These are phyloP conservation scores for Suillus occidentalis DNA, from an alignment of 768 basidiomycete genomes.

Conservation along the genomic window DNA sequence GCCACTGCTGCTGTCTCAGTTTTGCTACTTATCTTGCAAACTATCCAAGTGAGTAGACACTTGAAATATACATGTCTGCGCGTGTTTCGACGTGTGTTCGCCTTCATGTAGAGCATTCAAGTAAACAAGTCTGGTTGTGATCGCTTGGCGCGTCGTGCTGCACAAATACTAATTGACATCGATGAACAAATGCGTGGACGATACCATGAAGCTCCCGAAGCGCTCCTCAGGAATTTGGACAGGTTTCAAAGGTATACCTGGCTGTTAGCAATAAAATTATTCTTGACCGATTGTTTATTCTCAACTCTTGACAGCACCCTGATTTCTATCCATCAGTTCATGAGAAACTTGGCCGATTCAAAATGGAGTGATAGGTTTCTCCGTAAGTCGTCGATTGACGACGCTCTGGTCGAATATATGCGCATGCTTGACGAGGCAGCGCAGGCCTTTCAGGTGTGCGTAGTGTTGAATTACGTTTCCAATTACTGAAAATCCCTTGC, in stretches of 20 bases:
- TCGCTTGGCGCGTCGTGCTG: constrained; percentile 40
- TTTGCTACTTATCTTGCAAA: constrained; percentile 45
- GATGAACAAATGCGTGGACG: constrained; percentile 45
- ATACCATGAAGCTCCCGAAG: constrained; percentile 43
- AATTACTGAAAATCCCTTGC: not conserved
- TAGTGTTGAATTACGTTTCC: not conserved
- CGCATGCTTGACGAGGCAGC: constrained; percentile 43
- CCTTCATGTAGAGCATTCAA: constrained; percentile 26
- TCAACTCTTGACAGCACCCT: constrained; percentile 33
- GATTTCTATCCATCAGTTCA: constrained; percentile 38
- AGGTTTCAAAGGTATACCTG: constrained; percentile 40
- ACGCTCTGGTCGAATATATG: constrained; percentile 35
- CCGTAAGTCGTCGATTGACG: constrained; percentile 41
- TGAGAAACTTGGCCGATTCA: constrained; percentile 37
- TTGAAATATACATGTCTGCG: not conserved
- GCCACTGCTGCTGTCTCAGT: constrained; percentile 40
- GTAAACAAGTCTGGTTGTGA: constrained; percentile 41
- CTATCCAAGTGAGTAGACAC: constrained; percentile 38
- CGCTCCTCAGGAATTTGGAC: constrained; percentile 39
- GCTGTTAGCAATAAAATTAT: not conserved
- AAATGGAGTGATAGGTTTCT: constrained; percentile 44
- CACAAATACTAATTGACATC: constrained; percentile 43
- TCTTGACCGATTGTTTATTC: not conserved
- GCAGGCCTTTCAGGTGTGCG: constrained; percentile 45
- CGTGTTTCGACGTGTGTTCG: constrained; percentile 9